phyloP scores from a whole-genome alignment of 306 rosid genomes.

The Castanea crenata region DNA sequence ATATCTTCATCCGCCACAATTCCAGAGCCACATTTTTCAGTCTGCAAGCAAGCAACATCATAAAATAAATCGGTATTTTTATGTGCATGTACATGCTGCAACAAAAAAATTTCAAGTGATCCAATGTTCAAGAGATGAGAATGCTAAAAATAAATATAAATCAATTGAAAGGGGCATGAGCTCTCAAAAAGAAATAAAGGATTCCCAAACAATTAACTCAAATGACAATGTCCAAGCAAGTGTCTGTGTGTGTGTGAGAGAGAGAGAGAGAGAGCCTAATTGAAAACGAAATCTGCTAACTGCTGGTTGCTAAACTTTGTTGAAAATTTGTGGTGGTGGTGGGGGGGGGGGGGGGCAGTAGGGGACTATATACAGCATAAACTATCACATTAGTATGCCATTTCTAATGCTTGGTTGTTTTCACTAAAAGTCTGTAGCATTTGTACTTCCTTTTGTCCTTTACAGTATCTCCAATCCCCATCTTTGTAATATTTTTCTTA shows the following conservation, averaged over 20 bases:
- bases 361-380: not conserved
- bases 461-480: not conserved
- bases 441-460: not conserved
- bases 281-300: not conserved
- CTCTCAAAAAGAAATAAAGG: not conserved
- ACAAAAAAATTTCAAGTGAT: not conserved
- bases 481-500: not conserved
- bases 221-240: not conserved
- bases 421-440: not conserved
- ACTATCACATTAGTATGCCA: not conserved
- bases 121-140: not conserved
- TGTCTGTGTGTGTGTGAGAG: not conserved
- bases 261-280: not conserved
- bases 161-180: not conserved
- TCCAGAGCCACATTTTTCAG: conserved; percentile 95
- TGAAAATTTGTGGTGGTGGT: not conserved
- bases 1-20: conserved; percentile 89
- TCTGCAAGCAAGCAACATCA: conserved; percentile 49
- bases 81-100: conserved; percentile 1
- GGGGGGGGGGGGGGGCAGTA: no score
- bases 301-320: not conserved
- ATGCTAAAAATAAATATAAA: not conserved
- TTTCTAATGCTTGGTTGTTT: not conserved
- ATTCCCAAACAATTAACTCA: not conserved
- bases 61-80: conserved; percentile 18